Evolutionary conservation across 1,139 yeast genomes (phyloP).

Genomic region (Tardiomyces blankii): DNA sequence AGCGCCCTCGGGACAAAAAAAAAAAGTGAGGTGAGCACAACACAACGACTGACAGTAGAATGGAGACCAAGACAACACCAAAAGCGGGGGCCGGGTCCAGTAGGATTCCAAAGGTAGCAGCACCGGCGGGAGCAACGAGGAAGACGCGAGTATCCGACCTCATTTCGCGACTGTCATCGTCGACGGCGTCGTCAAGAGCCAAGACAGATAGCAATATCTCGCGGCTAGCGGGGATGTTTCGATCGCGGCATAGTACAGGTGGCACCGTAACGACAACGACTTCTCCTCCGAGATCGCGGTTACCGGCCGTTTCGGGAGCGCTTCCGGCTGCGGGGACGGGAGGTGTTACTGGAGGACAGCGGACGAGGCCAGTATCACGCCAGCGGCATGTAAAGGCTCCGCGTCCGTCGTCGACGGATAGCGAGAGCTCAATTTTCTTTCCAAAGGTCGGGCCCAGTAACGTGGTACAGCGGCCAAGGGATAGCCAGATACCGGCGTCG

Average conservation of each 20-base stretch:
- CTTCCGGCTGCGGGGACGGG: too few relatives aligned
- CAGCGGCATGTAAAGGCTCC: constrained; percentile 8
- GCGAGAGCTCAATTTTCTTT: constrained; percentile 14
- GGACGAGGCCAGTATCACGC: not conserved
- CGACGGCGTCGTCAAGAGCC: constrained; percentile 20
- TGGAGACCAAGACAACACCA: too few relatives aligned
- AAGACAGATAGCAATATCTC: constrained; percentile 7
- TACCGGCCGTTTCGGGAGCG: too few relatives aligned
- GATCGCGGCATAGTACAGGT: not conserved
- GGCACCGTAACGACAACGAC: not conserved
- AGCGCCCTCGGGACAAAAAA: too few relatives aligned
- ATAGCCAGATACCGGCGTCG: too few relatives aligned
- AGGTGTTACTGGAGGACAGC: too few relatives aligned
- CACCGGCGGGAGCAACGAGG: not conserved
- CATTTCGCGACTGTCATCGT: constrained; percentile 18
- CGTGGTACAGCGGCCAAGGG: too few relatives aligned
- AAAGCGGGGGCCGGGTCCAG: too few relatives aligned
- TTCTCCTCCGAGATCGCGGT: too few relatives aligned
- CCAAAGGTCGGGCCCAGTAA: constrained; percentile 7
- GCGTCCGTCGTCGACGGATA: constrained; percentile 8
- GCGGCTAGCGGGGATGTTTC: not conserved
- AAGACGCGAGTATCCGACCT: constrained; percentile 18
- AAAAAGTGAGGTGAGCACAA: too few relatives aligned
- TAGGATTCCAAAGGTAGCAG: too few relatives aligned
- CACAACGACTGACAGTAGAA: too few relatives aligned